Evolutionary conservation across 225 moss, liverwort and hornwort species (phyloP).

Genomic region (Lunularia cruciata): DNA sequence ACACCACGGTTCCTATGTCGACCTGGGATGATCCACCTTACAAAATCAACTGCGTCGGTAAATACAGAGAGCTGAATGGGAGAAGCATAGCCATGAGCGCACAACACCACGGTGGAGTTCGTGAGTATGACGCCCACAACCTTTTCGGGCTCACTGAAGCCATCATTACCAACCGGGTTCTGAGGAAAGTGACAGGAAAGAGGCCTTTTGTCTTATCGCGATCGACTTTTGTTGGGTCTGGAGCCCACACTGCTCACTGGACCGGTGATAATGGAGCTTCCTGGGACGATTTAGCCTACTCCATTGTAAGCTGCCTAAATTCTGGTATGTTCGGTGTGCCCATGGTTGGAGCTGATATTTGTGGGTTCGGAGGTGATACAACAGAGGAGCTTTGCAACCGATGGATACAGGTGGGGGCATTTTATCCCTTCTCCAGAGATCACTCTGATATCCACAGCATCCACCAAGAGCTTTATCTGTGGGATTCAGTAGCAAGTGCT

Average conservation of each 20-base stretch:
- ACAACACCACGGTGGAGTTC: constrained; percentile 52
- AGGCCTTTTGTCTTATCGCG: constrained; percentile 76
- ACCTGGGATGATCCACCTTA: constrained; percentile 71
- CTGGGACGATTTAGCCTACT: constrained; percentile 60
- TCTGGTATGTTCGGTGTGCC: constrained; percentile 66
- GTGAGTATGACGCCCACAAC: constrained; percentile 89
- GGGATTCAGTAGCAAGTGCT: constrained; percentile 47
- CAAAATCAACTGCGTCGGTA: constrained; percentile 54
- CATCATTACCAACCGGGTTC: constrained; percentile 59
- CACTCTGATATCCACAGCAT: constrained; percentile 36
- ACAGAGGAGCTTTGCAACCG: constrained; percentile 62
- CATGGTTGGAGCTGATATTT: constrained; percentile 86
- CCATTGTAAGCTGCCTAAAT: constrained; percentile 59
- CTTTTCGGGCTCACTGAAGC: constrained; percentile 70
- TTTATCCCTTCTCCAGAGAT: constrained; percentile 73
- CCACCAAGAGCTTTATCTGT: constrained; percentile 60
- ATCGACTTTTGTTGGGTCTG: constrained; percentile 74
- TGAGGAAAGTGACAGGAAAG: constrained; percentile 36
- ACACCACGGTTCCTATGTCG: constrained; percentile 15
- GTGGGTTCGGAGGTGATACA: constrained; percentile 56
- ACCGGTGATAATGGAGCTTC: constrained; percentile 83
- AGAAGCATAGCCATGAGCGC: constrained; percentile 68
- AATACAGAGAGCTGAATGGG: constrained; percentile 42
- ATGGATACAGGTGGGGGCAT: constrained; percentile 78
- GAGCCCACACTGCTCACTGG: constrained; percentile 82